Evolutionary conservation across 345 rosid species (phyloP).

Genomic region (Barbarea vulgaris): DNA sequence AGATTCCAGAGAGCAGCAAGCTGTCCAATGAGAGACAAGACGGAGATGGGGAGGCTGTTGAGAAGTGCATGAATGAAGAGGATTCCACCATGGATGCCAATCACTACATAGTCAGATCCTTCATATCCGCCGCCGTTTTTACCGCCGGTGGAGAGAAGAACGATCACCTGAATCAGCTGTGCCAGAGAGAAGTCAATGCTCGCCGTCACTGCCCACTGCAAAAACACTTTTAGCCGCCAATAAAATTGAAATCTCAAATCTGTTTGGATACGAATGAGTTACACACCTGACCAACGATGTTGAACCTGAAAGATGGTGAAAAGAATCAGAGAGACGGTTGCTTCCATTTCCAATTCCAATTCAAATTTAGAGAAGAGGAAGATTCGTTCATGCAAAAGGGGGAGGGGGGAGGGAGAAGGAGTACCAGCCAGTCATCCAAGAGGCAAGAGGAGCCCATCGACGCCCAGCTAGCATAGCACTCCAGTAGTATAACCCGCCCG

Average conservation of each 20-base stretch:
- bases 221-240: constrained; percentile 3
- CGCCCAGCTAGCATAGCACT: constrained; percentile 97
- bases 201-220: constrained; percentile 83
- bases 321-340: constrained; percentile 32
- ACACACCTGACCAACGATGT: constrained; percentile 71
- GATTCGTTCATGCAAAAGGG: neutral
- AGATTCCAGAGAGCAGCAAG: constrained; percentile 96
- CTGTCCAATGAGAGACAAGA: constrained; percentile 84
- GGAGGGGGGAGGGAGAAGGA: neutral
- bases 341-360: neutral
- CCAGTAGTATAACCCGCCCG: constrained; percentile 98
- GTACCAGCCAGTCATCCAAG: constrained; percentile 98
- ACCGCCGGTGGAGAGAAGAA: constrained; percentile 92
- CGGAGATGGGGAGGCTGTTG: constrained; percentile 82
- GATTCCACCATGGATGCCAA: constrained; percentile 76
- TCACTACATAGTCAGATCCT: constrained; percentile 79
- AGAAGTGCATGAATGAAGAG: constrained; percentile 72
- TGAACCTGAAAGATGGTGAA: constrained; percentile 70
- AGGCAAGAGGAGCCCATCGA: constrained; percentile 89
- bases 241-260: neutral
- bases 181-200: constrained; percentile 46
- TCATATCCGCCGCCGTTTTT: constrained; percentile 91
- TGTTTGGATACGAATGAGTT: neutral
- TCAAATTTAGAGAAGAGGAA: too few relatives aligned
- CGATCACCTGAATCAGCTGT: constrained; percentile 49